Evolutionary conservation across 2,329 filamentous ascomycete genomes (phyloP).

Genomic region (Trichophyton mentagrophytes): DNA sequence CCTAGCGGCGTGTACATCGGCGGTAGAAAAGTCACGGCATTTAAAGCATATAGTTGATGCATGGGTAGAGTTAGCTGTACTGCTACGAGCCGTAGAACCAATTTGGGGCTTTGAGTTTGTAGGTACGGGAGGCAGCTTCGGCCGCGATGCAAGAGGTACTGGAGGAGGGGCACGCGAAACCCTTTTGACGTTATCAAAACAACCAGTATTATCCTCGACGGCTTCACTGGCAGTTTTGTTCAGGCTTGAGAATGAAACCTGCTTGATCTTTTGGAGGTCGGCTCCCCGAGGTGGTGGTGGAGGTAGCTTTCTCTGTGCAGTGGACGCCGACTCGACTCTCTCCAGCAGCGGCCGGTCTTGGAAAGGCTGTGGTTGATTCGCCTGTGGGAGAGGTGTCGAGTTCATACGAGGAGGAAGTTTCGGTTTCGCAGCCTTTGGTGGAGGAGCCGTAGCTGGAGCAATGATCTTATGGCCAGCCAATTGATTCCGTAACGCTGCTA

Average conservation of each 20-base stretch:
- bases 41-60: slow-evolving; percentile 45
- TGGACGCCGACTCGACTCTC: not conserved
- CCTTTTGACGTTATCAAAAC: not conserved
- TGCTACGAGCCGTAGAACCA: slow-evolving; percentile 1
- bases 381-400: not conserved
- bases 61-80: not conserved
- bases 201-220: slow-evolving; percentile 9
- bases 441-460: not conserved
- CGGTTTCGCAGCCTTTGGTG: not conserved
- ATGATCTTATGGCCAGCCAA: slow-evolving; percentile 1
- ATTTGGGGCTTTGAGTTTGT: slow-evolving; percentile 34
- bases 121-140: slow-evolving; percentile 27
- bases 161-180: slow-evolving; percentile 3
- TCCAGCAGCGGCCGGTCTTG: not conserved
- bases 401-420: not conserved
- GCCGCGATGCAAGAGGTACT: slow-evolving; percentile 10
- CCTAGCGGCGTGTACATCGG: slow-evolving; percentile 64
- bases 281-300: not conserved
- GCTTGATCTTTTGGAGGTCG: slow-evolving; percentile 22
- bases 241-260: slow-evolving; percentile 34
- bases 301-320: slow-evolving; percentile 2
- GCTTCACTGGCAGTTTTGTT: slow-evolving; percentile 11
- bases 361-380: not conserved
- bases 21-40: slow-evolving; percentile 77
- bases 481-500: slow-evolving; percentile 2